Percentiles rank a stretch among this genome's conserved stretches.
phyloP scores from a whole-genome alignment of 306 rosid species.

The Acacia crassicarpa region DNA sequence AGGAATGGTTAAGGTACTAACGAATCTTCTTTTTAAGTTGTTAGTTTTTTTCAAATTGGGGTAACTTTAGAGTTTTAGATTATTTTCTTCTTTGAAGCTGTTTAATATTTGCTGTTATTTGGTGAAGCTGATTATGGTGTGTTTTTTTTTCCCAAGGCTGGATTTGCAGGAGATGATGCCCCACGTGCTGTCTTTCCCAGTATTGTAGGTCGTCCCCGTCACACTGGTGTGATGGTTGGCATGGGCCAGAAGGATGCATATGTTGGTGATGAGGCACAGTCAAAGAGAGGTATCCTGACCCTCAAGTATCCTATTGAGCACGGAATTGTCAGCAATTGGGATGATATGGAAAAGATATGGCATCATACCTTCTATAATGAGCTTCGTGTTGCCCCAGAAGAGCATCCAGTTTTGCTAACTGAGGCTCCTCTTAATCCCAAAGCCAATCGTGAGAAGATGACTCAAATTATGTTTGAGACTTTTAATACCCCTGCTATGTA shows the following conservation, averaged over 20 bases:
- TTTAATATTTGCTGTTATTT: slow-evolving; percentile 5
- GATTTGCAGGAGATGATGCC: slow-evolving; percentile 99
- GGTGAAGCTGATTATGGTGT: slow-evolving; percentile 17
- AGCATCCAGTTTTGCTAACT: slow-evolving; percentile 95
- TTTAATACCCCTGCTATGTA: slow-evolving; percentile 98
- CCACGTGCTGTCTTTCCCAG: slow-evolving; percentile 99
- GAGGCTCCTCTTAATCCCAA: slow-evolving; percentile 99
- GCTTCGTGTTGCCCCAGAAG: slow-evolving; percentile 99
- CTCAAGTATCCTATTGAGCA: slow-evolving; percentile 97
- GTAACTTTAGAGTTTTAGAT: neutral
- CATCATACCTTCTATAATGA: slow-evolving; percentile 98
- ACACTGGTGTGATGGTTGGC: slow-evolving; percentile 99
- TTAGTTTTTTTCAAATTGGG: neutral
- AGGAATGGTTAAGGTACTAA: slow-evolving; percentile 96
- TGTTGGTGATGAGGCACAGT: slow-evolving; percentile 99
- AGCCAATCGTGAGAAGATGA: slow-evolving; percentile 99
- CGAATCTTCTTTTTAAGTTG: neutral
- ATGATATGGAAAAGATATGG: slow-evolving; percentile 99
- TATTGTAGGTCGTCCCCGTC: slow-evolving; percentile 99
- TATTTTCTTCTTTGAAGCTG: slow-evolving; percentile 14
- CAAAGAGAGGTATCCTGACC: slow-evolving; percentile 94
- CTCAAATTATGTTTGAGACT: slow-evolving; percentile 99
- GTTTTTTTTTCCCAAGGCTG: slow-evolving; percentile 61
- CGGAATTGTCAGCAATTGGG: slow-evolving; percentile 99
- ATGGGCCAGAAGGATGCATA: slow-evolving; percentile 99